Conservation (phyloP, 2,329 filamentous ascomycete genomes). For the Ambrosiella xylebori region DNA sequence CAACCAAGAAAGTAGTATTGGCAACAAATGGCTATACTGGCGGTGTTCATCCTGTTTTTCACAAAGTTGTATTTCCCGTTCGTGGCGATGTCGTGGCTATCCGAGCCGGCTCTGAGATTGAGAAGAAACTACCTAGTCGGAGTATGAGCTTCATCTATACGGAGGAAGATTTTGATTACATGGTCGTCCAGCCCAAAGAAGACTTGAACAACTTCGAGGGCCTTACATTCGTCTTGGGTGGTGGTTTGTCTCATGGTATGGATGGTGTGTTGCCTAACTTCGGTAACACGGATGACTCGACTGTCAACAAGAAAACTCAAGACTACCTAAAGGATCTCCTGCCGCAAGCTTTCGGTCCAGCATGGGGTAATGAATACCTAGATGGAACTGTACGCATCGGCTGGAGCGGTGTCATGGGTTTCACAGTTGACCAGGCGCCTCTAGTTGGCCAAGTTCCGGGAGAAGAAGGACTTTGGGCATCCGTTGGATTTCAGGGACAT, state of each 20-base stretch:
- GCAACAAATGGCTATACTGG: conserved; percentile 20
- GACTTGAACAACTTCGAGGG: conserved; percentile 24
- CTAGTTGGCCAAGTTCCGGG: conserved; percentile 32
- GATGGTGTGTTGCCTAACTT: conserved; percentile 30
- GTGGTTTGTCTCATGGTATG: conserved; percentile 29
- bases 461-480: conserved; percentile 33
- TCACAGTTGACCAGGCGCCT: conserved; percentile 33
- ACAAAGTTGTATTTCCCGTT: conserved; percentile 15
- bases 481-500: conserved; percentile 47
- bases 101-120: background rate
- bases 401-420: conserved; percentile 43
- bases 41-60: conserved; percentile 10
- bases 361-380: conserved; percentile 25
- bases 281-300: conserved; percentile 39
- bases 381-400: conserved; percentile 26
- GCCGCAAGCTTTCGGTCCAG: conserved; percentile 32
- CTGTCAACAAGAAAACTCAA: conserved; percentile 32
- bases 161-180: conserved; percentile 44
- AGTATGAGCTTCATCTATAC: conserved; percentile 37
- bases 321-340: conserved; percentile 28
- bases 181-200: conserved; percentile 36
- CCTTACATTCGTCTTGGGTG: conserved; percentile 42
- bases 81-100: conserved; percentile 13
- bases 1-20: conserved; percentile 15
- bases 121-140: conserved; percentile 25